A percentile compares a stretch with the other conserved stretches of the same genome.
These are phyloP conservation scores for Arthrocladium fulminans DNA, from an alignment of 2,329 filamentous ascomycete species.

Conservation along the genomic window DNA sequence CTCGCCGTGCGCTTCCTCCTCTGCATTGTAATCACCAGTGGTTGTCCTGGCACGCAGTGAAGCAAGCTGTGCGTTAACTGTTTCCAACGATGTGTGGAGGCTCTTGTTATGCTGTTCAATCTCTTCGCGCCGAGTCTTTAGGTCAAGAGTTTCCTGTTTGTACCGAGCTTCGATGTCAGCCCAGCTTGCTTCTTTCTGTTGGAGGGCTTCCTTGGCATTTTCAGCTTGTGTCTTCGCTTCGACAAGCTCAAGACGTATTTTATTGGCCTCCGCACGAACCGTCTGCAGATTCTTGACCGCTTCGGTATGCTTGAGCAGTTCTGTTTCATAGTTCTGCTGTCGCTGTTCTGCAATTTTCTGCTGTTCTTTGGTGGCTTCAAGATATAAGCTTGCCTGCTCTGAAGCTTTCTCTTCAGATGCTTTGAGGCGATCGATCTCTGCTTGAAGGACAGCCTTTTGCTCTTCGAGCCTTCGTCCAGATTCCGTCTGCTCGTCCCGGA, in stretches of 20 bases:
- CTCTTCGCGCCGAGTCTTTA: constrained; percentile 72
- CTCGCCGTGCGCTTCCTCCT: constrained; percentile 39
- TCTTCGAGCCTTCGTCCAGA: constrained; percentile 62
- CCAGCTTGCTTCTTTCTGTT: constrained; percentile 81
- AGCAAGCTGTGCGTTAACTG: constrained; percentile 68
- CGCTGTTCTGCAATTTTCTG: constrained; percentile 88
- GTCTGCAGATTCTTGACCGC: constrained; percentile 78
- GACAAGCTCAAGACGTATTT: constrained; percentile 69
- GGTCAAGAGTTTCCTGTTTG: constrained; percentile 72
- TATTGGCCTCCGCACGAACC: constrained; percentile 70
- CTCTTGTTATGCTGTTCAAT: constrained; percentile 82
- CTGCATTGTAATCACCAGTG: constrained; percentile 43
- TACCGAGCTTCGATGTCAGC: constrained; percentile 69
- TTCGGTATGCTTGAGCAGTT: constrained; percentile 89
- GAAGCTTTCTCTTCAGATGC: constrained; percentile 73
- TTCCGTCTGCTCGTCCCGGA: constrained; percentile 75
- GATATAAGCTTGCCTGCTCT: constrained; percentile 72
- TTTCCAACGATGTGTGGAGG: constrained; percentile 80
- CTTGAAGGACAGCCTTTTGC: constrained; percentile 68
- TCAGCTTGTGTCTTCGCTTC: constrained; percentile 73
- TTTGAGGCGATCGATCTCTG: constrained; percentile 70
- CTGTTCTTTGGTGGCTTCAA: constrained; percentile 85
- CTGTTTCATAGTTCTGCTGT: constrained; percentile 90
- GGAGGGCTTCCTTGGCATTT: constrained; percentile 67
- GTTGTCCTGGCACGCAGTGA: constrained; percentile 62